Conservation (phyloP, 1,284 basidiomycete species). For the Austroboletus niveus region DNA sequence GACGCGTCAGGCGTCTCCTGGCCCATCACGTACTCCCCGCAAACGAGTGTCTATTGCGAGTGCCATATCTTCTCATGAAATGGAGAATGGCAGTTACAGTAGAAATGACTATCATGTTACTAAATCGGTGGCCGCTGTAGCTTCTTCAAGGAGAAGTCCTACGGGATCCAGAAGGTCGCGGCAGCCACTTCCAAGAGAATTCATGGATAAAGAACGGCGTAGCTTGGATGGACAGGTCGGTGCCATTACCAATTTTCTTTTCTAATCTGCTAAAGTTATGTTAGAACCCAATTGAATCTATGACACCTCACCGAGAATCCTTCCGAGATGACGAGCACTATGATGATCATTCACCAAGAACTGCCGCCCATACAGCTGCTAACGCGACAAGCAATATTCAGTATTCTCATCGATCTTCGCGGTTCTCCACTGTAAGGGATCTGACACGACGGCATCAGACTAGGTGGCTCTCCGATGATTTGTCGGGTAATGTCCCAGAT, state of each 20-base stretch:
- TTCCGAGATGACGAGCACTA: constrained; percentile 21
- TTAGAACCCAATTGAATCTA: constrained; percentile 26
- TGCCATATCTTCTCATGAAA: constrained; percentile 23
- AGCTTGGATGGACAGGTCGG: constrained; percentile 46
- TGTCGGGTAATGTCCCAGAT: constrained; percentile 24
- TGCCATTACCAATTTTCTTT: constrained; percentile 6
- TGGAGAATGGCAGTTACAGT: constrained; percentile 26
- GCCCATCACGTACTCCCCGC: constrained; percentile 40
- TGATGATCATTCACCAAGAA: constrained; percentile 17
- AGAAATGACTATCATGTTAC: constrained; percentile 41
- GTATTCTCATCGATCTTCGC: constrained; percentile 34
- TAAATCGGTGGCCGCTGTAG: constrained; percentile 60
- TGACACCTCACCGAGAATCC: constrained; percentile 22
- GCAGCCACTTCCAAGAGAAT: constrained; percentile 61
- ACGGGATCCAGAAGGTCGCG: constrained; percentile 44
- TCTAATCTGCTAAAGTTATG: constrained; percentile 3
- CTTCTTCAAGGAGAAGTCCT: constrained; percentile 49
- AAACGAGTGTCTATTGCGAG: constrained; percentile 43
- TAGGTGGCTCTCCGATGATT: constrained; percentile 49
- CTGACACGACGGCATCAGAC: constrained; percentile 47
- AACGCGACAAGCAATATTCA: constrained; percentile 19
- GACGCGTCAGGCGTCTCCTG: constrained; percentile 38
- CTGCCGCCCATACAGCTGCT: constrained; percentile 18
- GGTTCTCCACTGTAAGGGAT: constrained; percentile 46
- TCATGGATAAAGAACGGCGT: constrained; percentile 41